Conservation (phyloP, 352 stramenopile genomes). For the Pythium aristosporum region DNA sequence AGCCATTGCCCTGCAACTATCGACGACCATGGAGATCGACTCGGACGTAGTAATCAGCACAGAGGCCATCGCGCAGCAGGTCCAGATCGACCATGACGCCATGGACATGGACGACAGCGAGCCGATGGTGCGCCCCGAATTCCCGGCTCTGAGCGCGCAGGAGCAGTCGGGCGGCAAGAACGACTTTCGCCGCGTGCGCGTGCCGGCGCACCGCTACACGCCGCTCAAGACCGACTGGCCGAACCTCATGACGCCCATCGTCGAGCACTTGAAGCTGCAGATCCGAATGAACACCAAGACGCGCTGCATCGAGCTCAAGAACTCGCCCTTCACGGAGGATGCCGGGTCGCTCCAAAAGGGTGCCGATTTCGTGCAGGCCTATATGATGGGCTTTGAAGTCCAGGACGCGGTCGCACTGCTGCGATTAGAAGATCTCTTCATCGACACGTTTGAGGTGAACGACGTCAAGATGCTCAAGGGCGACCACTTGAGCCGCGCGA, state of each 20-base stretch:
- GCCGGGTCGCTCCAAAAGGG: conserved; percentile 95
- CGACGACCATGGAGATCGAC: conserved; percentile 62
- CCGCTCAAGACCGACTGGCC: conserved; percentile 99
- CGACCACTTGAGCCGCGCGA: conserved; percentile 98
- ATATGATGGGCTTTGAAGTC: conserved; percentile 99
- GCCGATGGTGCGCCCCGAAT: conserved; percentile 51
- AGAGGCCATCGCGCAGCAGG: conserved; percentile 51
- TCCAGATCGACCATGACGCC: conserved; percentile 41
- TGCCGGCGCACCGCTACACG: conserved; percentile 97
- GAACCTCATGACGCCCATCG: conserved; percentile 97
- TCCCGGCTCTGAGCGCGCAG: conserved; percentile 79
- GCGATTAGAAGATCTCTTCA: conserved; percentile 98
- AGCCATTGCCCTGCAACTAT: conserved; percentile 9
- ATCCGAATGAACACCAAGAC: conserved; percentile 99
- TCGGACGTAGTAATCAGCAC: conserved; percentile 65
- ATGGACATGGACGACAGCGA: conserved; percentile 62
- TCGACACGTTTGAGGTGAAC: conserved; percentile 98
- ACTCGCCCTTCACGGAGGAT: conserved; percentile 94
- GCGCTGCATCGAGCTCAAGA: conserved; percentile 97
- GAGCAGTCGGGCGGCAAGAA: conserved; percentile 83
- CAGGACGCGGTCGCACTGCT: conserved; percentile 97
- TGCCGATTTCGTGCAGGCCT: conserved; percentile 97
- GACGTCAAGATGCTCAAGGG: conserved; percentile 97
- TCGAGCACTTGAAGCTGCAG: conserved; percentile 98
- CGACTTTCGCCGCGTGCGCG: conserved; percentile 96